Evolutionary conservation across 495 filamentous ascomycete species (phyloP), one percentile per base, ranked within the genome.

Genomic region (Friedmanniomyces endolithicus): DNA sequence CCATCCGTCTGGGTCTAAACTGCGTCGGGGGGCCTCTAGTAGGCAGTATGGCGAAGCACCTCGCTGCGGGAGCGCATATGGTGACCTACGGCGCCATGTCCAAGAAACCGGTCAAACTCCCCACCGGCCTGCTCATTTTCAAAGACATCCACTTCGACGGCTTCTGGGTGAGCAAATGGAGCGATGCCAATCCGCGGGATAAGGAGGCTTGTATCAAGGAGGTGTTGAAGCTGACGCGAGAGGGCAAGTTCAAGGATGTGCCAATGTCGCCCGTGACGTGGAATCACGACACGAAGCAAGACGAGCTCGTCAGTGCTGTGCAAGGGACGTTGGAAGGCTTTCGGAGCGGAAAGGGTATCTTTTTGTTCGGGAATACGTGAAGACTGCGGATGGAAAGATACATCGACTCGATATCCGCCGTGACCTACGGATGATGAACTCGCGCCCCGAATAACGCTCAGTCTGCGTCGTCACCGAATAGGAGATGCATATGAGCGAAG

Each of bases 61-160:
- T 98, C 24, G 63, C 67, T 1, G 69, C 74, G 0, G 77, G 78
- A 17, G 87, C 78, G 1, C 79, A 84, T 45, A 74, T 96, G 70
- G 88, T 97, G 29, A 95, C 90, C 25, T 98, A 98, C 64, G 92
- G 92, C 27, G 94, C 86, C 19, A 98, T 98, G 92, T 79, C 83
- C 37, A 82, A 86, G 61, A 81, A 90, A 72, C 88, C 88, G 0
- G 75, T 95, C 16, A 74, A 74, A 23, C 69, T 96, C 56, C 86
- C 87, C 0, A 84, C 87, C 3, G 80, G 82, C 0, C 70, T 89
- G 63, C 70, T 94, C 55, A 97, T 98, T 54, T 98, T 98, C 69
- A 90, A 90, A 68, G 78, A 95, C 60, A 68, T 97, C 24, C 70
- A 76, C 43, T 90, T 95, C 57, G 79, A 86, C 60, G 92, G 92